These are phyloP conservation scores for Tubosaeta sp. DNA, from an alignment of 768 basidiomycete genomes.

Conservation along the genomic window DNA sequence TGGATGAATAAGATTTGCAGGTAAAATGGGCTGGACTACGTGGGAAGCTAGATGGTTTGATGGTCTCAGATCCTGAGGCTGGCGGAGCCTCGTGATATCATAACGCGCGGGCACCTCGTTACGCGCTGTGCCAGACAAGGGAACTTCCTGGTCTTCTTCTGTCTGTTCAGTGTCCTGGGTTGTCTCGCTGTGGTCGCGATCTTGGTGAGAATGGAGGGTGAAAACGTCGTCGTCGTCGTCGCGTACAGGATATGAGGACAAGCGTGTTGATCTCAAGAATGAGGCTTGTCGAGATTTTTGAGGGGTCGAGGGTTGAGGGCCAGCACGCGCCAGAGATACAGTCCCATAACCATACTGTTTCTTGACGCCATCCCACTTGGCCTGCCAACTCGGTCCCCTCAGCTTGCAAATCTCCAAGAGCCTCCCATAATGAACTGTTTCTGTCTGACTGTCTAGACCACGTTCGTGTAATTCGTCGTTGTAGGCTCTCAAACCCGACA, in stretches of 20 bases:
- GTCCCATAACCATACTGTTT: conserved; percentile 42
- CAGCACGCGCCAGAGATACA: conserved; percentile 9
- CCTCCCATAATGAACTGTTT: conserved; percentile 78
- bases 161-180: conserved; percentile 17
- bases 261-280: conserved; percentile 20
- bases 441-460: conserved; percentile 69
- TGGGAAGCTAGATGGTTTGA: conserved; percentile 9
- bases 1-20: conserved; percentile 25
- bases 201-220: conserved; percentile 42
- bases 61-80: conserved; percentile 6
- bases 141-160: conserved; percentile 9
- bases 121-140: conserved; percentile 19
- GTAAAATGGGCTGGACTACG: conserved; percentile 23
- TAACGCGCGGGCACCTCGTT: conserved; percentile 15
- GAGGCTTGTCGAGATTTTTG: conserved; percentile 15
- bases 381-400: conserved; percentile 75
- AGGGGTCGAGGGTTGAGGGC: conserved; percentile 13
- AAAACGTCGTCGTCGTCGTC: conserved; percentile 39
- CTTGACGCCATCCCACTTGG: conserved; percentile 77
- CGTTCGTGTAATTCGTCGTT: conserved; percentile 71
- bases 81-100: conserved; percentile 5
- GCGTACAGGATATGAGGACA: conserved; percentile 25
- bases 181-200: conserved; percentile 27
- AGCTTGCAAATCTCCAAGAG: conserved; percentile 78
- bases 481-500: conserved; percentile 82